These are phyloP conservation scores for Chaetomidium leptoderma DNA, from an alignment of 495 filamentous ascomycete genomes.

Conservation along the genomic window DNA sequence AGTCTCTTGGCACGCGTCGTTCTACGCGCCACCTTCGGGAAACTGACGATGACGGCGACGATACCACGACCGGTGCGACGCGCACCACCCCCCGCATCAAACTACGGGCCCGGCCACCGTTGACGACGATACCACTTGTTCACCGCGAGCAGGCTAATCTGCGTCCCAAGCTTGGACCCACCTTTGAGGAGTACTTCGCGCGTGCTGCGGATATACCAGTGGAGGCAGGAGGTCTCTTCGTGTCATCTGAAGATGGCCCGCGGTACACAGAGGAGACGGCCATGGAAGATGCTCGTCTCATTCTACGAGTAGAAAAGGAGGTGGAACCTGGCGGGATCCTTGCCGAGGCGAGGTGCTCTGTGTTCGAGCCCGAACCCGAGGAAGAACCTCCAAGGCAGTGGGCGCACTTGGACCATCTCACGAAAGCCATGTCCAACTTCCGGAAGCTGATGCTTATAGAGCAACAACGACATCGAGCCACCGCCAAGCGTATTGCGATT, in stretches of 20 bases:
- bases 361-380: constrained; percentile 73
- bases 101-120: constrained; percentile 37
- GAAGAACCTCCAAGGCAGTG: constrained; percentile 72
- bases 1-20: constrained; percentile 36
- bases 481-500: constrained; percentile 63
- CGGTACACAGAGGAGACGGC: constrained; percentile 50
- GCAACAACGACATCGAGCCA: constrained; percentile 61
- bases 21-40: constrained; percentile 32
- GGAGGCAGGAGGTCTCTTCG: constrained; percentile 47
- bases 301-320: constrained; percentile 63
- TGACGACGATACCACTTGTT: constrained; percentile 46
- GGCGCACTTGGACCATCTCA: constrained; percentile 78
- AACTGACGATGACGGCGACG: constrained; percentile 29
- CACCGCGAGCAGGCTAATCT: constrained; percentile 51
- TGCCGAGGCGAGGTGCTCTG: constrained; percentile 63
- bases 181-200: constrained; percentile 51
- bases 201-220: constrained; percentile 42
- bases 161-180: constrained; percentile 43
- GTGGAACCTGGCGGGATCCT: constrained; percentile 70
- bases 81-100: constrained; percentile 40
- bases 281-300: constrained; percentile 48
- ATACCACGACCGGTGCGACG: constrained; percentile 20
- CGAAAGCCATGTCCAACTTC: constrained; percentile 75
- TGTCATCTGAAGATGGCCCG: constrained; percentile 51
- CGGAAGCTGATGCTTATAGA: constrained; percentile 73